phyloP scores from a whole-genome alignment of 2,329 filamentous ascomycete species.

The Diaporthe amygdali region DNA sequence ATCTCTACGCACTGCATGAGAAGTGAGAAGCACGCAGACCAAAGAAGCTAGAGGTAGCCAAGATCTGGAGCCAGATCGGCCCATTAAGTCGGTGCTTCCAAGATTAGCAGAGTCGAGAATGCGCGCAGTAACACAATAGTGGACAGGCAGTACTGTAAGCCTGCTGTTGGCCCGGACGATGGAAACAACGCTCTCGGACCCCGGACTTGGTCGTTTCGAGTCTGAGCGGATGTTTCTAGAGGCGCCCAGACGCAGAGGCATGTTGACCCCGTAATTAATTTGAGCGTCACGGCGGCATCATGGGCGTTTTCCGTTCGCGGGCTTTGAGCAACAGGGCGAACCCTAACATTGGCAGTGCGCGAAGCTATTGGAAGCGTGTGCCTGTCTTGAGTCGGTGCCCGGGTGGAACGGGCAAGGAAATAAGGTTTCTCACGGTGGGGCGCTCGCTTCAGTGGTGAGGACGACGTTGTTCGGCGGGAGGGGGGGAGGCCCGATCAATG shows the following conservation, averaged over 20 bases:
- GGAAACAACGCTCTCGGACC: conserved; percentile 3
- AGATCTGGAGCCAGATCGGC: not conserved
- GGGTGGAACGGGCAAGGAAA: not conserved
- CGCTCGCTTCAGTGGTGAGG: conserved; percentile 7
- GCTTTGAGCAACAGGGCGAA: not conserved
- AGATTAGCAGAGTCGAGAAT: conserved; percentile 3
- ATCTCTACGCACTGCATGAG: not conserved
- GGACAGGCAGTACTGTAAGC: not conserved
- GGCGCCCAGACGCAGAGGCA: not conserved
- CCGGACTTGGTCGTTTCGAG: conserved; percentile 8
- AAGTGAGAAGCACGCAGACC: not conserved
- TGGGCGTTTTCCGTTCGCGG: not conserved
- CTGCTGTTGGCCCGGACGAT: no score
- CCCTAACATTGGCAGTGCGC: not conserved
- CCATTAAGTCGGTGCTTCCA: conserved; percentile 4
- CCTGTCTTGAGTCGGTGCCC: not conserved
- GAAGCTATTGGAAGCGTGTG: not conserved
- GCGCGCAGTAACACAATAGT: not conserved
- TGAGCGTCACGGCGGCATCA: not conserved
- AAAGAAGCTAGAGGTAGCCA: conserved; percentile 2
- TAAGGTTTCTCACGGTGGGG: conserved; percentile 10
- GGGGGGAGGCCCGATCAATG: not conserved
- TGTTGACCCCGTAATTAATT: not conserved
- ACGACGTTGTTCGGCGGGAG: not conserved
- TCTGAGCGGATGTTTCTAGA: conserved; percentile 7